Conservation (phyloP, 148 eudicot species). For the Vaccinium myrtillus region DNA sequence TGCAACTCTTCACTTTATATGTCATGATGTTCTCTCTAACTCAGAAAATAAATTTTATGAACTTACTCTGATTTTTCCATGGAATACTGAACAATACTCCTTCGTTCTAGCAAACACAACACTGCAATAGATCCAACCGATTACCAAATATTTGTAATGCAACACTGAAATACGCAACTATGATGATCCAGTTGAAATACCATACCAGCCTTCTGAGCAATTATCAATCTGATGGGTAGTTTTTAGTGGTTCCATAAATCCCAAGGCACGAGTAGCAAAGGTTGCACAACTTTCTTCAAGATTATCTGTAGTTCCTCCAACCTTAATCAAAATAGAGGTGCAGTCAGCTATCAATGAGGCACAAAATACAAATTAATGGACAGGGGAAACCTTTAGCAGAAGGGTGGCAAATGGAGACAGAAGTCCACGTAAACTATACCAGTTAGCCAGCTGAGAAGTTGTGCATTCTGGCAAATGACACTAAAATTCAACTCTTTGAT, state of each 20-base stretch:
- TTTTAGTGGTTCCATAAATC: slow-evolving; percentile 54
- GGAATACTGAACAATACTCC: slow-evolving; percentile 85
- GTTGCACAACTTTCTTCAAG: slow-evolving; percentile 95
- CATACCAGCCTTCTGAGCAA: slow-evolving; percentile 97
- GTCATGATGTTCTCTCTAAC: background rate
- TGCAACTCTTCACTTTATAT: background rate
- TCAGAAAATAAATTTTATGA: slow-evolving; percentile 6
- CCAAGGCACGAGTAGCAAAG: slow-evolving; percentile 91
- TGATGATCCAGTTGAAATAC: slow-evolving; percentile 10
- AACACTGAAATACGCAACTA: slow-evolving; percentile 5
- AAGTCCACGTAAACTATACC: slow-evolving; percentile 4
- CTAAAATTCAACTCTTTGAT: background rate
- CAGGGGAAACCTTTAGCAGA: background rate
- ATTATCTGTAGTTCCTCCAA: slow-evolving; percentile 94
- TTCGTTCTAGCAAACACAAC: slow-evolving; percentile 84
- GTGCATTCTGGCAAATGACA: background rate
- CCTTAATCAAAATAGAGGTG: slow-evolving; percentile 39
- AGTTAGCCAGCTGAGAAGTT: slow-evolving; percentile 9
- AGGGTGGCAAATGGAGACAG: background rate
- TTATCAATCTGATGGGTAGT: slow-evolving; percentile 99
- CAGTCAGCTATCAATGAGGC: background rate
- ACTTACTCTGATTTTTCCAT: slow-evolving; percentile 86
- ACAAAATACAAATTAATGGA: background rate
- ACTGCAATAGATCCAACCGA: slow-evolving; percentile 43
- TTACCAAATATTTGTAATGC: background rate